Evolutionary conservation across 2,329 filamentous ascomycete species (phyloP).

Genomic region (Aspergillus sp.): DNA sequence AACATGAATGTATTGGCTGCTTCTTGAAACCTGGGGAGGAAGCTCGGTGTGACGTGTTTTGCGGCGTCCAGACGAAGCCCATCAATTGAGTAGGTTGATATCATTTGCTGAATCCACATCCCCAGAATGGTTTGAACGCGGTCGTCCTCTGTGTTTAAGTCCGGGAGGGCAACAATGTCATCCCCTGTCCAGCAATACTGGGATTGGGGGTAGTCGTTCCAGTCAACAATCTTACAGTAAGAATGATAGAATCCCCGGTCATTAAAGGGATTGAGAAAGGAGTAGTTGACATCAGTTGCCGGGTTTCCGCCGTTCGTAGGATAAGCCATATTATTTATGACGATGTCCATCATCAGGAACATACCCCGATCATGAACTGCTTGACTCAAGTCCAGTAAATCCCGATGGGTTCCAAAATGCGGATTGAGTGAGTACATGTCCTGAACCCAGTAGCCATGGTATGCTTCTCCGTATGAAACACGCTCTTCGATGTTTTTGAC

Average conservation of each 20-base stretch:
- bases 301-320: conserved; percentile 29
- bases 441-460: conserved; percentile 53
- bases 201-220: conserved; percentile 34
- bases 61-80: conserved; percentile 54
- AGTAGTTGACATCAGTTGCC: conserved; percentile 25
- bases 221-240: conserved; percentile 33
- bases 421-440: conserved; percentile 50
- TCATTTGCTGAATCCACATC: conserved; percentile 41
- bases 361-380: conserved; percentile 49
- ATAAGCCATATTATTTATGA: conserved; percentile 50
- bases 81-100: conserved; percentile 49
- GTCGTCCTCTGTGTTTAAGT: conserved; percentile 47
- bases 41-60: conserved; percentile 46
- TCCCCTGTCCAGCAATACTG: conserved; percentile 55
- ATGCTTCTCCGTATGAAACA: conserved; percentile 45
- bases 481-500: conserved; percentile 39
- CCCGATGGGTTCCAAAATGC: conserved; percentile 50
- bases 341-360: conserved; percentile 55
- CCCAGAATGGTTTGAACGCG: conserved; percentile 42
- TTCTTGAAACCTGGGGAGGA: conserved; percentile 40
- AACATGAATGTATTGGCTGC: conserved; percentile 44
- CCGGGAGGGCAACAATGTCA: conserved; percentile 45
- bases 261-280: conserved; percentile 28
- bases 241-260: conserved; percentile 26
- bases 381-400: conserved; percentile 47